Percentiles rank a stretch among this genome's conserved stretches.
These are phyloP conservation scores for Melampsora larici-populina DNA, from an alignment of 1,284 basidiomycete species.

Conservation along the genomic window DNA sequence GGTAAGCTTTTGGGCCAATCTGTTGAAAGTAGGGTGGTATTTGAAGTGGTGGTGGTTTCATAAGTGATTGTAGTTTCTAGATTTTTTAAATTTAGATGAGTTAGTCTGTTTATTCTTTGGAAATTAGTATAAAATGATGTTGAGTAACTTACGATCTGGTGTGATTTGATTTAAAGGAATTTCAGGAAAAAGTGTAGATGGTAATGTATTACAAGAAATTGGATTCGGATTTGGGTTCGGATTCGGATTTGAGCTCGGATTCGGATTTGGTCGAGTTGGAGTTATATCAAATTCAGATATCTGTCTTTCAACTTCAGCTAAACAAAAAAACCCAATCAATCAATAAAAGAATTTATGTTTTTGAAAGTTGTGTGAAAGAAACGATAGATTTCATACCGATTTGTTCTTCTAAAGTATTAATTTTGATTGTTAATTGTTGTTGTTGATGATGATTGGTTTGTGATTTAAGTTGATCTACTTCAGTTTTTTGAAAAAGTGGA, in stretches of 20 bases:
- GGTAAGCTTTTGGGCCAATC: constrained; percentile 34
- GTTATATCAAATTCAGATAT: constrained; percentile 20
- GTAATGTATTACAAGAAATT: neutral
- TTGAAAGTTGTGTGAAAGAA: too few species aligned
- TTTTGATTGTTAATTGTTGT: constrained; percentile 17
- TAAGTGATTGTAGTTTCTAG: too few species aligned
- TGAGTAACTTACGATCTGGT: neutral
- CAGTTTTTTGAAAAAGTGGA: neutral
- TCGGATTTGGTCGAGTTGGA: constrained; percentile 7
- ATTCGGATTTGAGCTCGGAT: too few species aligned
- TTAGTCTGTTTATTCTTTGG: too few species aligned
- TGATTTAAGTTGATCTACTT: neutral
- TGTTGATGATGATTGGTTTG: neutral
- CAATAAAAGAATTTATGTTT: too few species aligned
- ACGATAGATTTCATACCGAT: neutral
- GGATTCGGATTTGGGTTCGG: neutral
- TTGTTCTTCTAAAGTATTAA: constrained; percentile 18
- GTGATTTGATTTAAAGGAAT: neutral
- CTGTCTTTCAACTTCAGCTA: constrained; percentile 21
- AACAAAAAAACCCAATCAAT: neutral
- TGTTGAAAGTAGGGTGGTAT: constrained; percentile 7
- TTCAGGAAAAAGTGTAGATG: neutral
- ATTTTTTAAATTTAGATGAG: too few species aligned
- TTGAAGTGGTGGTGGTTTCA: neutral
- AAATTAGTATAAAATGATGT: too few species aligned